Evolutionary conservation across 257 asterid genomes (phyloP), one percentile per base, ranked within the genome.

Genomic region (Primulina eburnea): DNA sequence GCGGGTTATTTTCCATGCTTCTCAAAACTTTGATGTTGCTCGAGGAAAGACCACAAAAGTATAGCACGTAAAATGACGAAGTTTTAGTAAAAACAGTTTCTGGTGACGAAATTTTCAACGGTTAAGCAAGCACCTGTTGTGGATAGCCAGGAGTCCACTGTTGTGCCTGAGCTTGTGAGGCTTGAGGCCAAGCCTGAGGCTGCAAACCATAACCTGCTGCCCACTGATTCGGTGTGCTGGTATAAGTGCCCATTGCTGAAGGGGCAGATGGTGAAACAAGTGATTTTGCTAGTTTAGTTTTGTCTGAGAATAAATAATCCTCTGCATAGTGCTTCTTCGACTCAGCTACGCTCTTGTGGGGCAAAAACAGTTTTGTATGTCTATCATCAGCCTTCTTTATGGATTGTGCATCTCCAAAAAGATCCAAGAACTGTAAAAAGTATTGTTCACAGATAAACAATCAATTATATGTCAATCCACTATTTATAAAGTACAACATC

Each of bases 171-270:
- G 93, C 65, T 76, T 84, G 97, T 34, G 95, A 77, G 68, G 83
- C 89, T 81, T 89, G 99, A 62, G 96, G 90, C 97, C 96, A 94
- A 68, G 88, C 84, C 81, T 94, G 98, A 74, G 95, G 90, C 62
- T 86, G 90, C 69, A 53, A 84, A 62, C 89, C 89, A 70, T 94
- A 94, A 80, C 96, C 96, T 72, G 90, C 89, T 14, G 89, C 70
- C 95, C 91, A 94, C 77, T 86, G 98, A 76, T 76, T 91, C 64
- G 84, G 96, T n/a, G 87, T 73, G 71, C 67, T 80, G 38, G 96
- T 89, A 79, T 89, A 93, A 53, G 92, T 84, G 72, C 92, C 90
- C 79, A 79, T 73, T 53, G 74, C 89, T 9, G 96, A 83, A n/a
- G 89, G 83, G 47, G 84, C 80, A 60, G 95, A 68, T 20, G 90